phyloP scores from a whole-genome alignment of 371 early-diverging fungal species.

The Circinella minor region DNA sequence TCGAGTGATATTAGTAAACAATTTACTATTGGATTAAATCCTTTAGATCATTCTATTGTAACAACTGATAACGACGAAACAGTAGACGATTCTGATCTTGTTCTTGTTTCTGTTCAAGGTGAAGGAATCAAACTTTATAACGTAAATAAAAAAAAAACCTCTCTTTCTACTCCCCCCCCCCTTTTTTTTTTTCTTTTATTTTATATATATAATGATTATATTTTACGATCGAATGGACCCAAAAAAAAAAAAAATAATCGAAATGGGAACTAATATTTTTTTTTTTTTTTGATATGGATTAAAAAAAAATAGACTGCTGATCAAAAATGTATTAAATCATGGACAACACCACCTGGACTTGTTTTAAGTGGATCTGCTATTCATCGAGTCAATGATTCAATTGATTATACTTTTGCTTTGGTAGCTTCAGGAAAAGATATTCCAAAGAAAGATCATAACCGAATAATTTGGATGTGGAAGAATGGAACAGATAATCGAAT shows the following conservation, averaged over 20 bases:
- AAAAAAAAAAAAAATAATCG: too few species aligned
- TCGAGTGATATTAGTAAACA: slow-evolving; percentile 24
- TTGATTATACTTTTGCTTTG: slow-evolving; percentile 58
- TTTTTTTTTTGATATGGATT: background rate
- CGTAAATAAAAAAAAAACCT: slow-evolving; percentile 36
- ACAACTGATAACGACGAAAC: slow-evolving; percentile 24
- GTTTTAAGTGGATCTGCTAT: slow-evolving; percentile 58
- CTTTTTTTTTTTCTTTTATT: background rate
- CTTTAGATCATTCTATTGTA: slow-evolving; percentile 12
- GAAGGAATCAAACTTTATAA: slow-evolving; percentile 66
- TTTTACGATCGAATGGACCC: too few species aligned
- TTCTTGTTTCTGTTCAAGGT: slow-evolving; percentile 62
- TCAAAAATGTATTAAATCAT: slow-evolving; percentile 65
- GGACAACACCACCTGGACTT: slow-evolving; percentile 62
- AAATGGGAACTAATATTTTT: too few species aligned
- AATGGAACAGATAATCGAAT: slow-evolving; percentile 26
- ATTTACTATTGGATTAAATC: slow-evolving; percentile 46
- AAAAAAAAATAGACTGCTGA: slow-evolving; percentile 47
- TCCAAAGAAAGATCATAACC: slow-evolving; percentile 52
- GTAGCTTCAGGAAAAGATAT: slow-evolving; percentile 62
- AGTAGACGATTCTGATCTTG: slow-evolving; percentile 33
- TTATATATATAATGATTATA: too few species aligned
- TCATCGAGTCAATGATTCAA: slow-evolving; percentile 33
- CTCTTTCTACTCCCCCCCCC: too few species aligned
- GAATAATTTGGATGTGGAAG: slow-evolving; percentile 64